Conservation (phyloP, 805 yeast species). For the Myxozyma nipponensis region DNA sequence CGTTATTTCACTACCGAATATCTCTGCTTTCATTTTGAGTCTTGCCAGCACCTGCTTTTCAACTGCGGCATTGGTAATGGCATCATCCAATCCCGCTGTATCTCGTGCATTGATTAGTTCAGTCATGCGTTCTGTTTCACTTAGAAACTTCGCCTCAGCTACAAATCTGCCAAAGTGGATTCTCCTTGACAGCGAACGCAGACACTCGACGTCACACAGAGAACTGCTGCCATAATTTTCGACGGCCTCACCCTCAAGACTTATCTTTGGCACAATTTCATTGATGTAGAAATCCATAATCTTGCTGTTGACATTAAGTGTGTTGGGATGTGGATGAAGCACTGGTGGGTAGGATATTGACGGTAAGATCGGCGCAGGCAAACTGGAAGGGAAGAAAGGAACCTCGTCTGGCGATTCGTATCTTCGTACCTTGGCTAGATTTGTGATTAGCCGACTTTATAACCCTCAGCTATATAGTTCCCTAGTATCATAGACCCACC, state of each 20-base stretch:
- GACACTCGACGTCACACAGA: conserved; percentile 74
- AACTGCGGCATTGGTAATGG: conserved; percentile 83
- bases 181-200: conserved; percentile 85
- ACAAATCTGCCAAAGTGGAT: conserved; percentile 94
- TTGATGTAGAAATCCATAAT: conserved; percentile 66
- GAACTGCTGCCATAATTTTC: conserved; percentile 90
- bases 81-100: conserved; percentile 64
- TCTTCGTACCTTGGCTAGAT: conserved; percentile 71
- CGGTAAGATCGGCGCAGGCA: conserved; percentile 72
- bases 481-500: conserved; percentile 30
- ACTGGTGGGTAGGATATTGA: conserved; percentile 72
- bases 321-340: conserved; percentile 68
- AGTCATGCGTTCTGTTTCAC: conserved; percentile 60
- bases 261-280: conserved; percentile 59
- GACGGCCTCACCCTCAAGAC: conserved; percentile 51
- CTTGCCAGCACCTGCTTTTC: conserved; percentile 80
- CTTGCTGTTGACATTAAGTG: conserved; percentile 68
- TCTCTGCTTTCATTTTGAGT: conserved; percentile 72
- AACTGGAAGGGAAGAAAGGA: conserved; percentile 74
- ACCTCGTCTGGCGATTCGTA: conserved; percentile 92
- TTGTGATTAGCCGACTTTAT: too few relatives aligned
- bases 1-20: conserved; percentile 83
- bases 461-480: conserved; percentile 8
- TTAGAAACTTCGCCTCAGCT: conserved; percentile 86
- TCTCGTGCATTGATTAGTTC: conserved; percentile 64